Evolutionary conservation across 306 rosid species (phyloP).

Genomic region (Echinosophora koreensis): DNA sequence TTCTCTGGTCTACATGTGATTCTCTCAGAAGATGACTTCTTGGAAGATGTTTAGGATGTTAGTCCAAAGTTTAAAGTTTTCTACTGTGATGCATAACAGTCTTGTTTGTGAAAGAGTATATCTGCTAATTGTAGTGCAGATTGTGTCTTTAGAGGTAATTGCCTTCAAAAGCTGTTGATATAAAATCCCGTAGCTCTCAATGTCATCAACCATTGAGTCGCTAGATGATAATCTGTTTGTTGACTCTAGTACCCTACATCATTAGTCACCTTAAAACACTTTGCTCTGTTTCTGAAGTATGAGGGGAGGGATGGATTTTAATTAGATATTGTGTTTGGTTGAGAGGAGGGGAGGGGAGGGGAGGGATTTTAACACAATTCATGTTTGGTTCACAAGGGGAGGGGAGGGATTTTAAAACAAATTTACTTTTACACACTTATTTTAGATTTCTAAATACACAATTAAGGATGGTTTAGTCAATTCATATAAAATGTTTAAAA

Average conservation of each 20-base stretch:
- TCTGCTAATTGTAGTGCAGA: too few species aligned
- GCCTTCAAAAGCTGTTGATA: not conserved
- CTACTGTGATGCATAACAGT: not conserved
- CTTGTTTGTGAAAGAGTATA: conserved; percentile 18
- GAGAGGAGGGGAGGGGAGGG: too few species aligned
- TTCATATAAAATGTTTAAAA: too few species aligned
- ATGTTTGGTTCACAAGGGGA: too few species aligned
- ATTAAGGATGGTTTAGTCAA: too few species aligned
- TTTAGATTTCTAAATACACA: too few species aligned
- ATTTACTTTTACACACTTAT: too few species aligned
- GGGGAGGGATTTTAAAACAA: too few species aligned
- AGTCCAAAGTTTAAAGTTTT: not conserved
- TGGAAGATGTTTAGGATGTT: conserved; percentile 27
- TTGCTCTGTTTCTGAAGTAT: not conserved
- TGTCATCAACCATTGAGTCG: conserved; percentile 14
- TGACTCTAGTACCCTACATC: not conserved
- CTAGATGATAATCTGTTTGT: conserved; percentile 21
- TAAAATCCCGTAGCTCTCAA: not conserved
- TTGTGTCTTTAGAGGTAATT: not conserved
- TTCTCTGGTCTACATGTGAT: not conserved
- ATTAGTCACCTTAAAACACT: not conserved
- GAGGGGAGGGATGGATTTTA: too few species aligned
- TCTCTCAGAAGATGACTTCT: not conserved
- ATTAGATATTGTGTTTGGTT: too few species aligned
- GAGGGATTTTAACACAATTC: too few species aligned